A percentile compares a stretch with the other conserved stretches of the same genome.
Conservation (phyloP, 345 rosid species). For the Pelargonium nanum region DNA sequence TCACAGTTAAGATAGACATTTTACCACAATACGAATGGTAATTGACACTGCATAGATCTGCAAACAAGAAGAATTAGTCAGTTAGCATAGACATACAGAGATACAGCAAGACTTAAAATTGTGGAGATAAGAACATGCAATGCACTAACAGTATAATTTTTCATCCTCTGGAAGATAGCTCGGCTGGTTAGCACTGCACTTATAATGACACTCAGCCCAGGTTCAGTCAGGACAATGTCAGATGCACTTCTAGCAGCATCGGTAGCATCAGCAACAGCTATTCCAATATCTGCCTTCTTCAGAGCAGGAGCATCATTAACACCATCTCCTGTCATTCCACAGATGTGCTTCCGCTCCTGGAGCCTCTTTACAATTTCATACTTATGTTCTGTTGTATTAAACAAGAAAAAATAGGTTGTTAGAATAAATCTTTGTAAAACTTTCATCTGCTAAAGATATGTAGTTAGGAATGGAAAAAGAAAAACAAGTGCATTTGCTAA, state of each 20-base stretch:
- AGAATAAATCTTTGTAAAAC: too few relatives aligned
- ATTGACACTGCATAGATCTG: slow-evolving; percentile 29
- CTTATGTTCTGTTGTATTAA: slow-evolving; percentile 21
- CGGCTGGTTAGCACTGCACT: slow-evolving; percentile 31
- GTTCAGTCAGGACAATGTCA: slow-evolving; percentile 28
- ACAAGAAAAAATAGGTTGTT: background rate
- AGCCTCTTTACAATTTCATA: slow-evolving; percentile 28
- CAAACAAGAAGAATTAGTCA: background rate
- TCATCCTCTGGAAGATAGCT: slow-evolving; percentile 36
- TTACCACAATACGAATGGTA: slow-evolving; percentile 29
- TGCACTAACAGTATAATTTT: slow-evolving; percentile 21
- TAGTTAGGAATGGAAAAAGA: too few relatives aligned
- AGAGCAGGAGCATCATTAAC: slow-evolving; percentile 33
- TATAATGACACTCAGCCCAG: slow-evolving; percentile 28
- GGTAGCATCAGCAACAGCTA: slow-evolving; percentile 30
- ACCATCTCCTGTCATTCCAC: slow-evolving; percentile 37
- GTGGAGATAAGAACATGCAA: background rate
- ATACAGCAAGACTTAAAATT: background rate
- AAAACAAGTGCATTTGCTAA: too few relatives aligned
- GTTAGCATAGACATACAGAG: background rate
- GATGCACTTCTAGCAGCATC: slow-evolving; percentile 32
- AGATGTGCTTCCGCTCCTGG: slow-evolving; percentile 31
- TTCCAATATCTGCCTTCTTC: slow-evolving; percentile 31
- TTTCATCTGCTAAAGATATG: too few relatives aligned
- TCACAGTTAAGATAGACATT: background rate